Evolutionary conservation across 2,329 filamentous ascomycete species (phyloP).

Genomic region (Plenodomus lindquistii): DNA sequence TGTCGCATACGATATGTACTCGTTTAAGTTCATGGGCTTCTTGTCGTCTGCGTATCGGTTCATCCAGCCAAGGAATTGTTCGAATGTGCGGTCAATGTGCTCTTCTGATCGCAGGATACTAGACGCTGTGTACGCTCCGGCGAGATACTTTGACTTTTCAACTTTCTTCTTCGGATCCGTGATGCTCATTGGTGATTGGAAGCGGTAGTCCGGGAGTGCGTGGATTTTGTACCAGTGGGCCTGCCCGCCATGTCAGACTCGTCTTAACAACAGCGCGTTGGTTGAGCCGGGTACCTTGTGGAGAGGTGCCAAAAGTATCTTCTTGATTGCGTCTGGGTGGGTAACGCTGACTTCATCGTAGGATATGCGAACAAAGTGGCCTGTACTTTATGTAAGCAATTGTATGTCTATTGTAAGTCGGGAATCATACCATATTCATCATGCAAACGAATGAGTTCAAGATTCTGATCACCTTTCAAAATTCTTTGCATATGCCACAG

Average conservation of each 20-base stretch:
- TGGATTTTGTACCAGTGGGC: conserved; percentile 43
- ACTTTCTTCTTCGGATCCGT: conserved; percentile 43
- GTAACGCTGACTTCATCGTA: conserved; percentile 51
- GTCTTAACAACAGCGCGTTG: not conserved
- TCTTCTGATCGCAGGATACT: conserved; percentile 29
- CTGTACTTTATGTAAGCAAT: conserved; percentile 25
- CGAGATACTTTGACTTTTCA: conserved; percentile 13
- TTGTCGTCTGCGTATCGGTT: not conserved
- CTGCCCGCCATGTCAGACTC: conserved; percentile 6
- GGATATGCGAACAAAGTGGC: conserved; percentile 49
- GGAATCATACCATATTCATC: conserved; percentile 42
- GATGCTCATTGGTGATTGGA: conserved; percentile 47
- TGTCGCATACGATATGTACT: conserved; percentile 48
- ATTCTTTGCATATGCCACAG: conserved; percentile 45
- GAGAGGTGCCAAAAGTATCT: conserved; percentile 41
- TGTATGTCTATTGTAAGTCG: not conserved
- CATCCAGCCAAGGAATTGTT: conserved; percentile 1
- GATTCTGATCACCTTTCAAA: conserved; percentile 42
- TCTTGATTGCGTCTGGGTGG: conserved; percentile 47
- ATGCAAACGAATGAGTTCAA: conserved; percentile 41
- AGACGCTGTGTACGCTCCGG: conserved; percentile 27
- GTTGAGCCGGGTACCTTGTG: conserved; percentile 32
- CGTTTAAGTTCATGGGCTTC: conserved; percentile 20
- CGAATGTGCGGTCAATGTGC: conserved; percentile 25
- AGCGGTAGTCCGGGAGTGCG: conserved; percentile 47